Evolutionary conservation across 495 filamentous ascomycete genomes (phyloP), one percentile per base, ranked within the genome.

Genomic region (Penicillium nucicola): DNA sequence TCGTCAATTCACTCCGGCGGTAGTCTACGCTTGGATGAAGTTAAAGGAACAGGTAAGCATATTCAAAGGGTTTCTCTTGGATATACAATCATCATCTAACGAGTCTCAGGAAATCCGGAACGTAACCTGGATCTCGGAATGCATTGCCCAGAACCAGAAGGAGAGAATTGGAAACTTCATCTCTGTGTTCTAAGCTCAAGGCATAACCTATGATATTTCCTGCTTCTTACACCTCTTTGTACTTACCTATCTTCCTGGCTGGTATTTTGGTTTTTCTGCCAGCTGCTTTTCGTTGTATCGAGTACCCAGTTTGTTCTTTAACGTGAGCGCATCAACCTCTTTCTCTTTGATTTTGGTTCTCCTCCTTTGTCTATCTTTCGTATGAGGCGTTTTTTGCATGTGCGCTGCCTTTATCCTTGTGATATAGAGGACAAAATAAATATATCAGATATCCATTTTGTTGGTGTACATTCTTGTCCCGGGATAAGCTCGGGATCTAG

Each of bases 131-230:
- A 99, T 99, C 64, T 85, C 95, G 8, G 93, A 99, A 70, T 99
- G 93, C 73, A 99, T 99, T 82, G 93, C 93, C 40, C 93, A 99
- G 72, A 95, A 96, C 77, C 93, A 99, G 78, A 99, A 97, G 75
- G 93, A 99, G 70, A 83, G 93, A 67, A 97, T 99, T 65, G 84
- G 86, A 57, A 99, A 97, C 68, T 99, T 96, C 70, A 97, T 98
- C 64, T 96, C 90, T 71, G 92, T 97, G 51, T 96, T 97, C 64
- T 91, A 77, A 67, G 39, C 49, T 52, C 31, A 17, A 22, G 19
- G 17, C 25, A 45, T 48, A 47, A 15, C 25, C 52, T 31, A 45
- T 54, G 52, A 57, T 28, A 9, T 50, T 42, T 56, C 42, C 23
- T 41, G 41, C 47, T 42, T 38, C 36, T 19, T 42, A 13, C 41